A percentile compares a stretch with the other conserved stretches of the same genome.
These are phyloP conservation scores for Phanerochaete sordida DNA, from an alignment of 768 basidiomycete genomes.

Conservation along the genomic window DNA sequence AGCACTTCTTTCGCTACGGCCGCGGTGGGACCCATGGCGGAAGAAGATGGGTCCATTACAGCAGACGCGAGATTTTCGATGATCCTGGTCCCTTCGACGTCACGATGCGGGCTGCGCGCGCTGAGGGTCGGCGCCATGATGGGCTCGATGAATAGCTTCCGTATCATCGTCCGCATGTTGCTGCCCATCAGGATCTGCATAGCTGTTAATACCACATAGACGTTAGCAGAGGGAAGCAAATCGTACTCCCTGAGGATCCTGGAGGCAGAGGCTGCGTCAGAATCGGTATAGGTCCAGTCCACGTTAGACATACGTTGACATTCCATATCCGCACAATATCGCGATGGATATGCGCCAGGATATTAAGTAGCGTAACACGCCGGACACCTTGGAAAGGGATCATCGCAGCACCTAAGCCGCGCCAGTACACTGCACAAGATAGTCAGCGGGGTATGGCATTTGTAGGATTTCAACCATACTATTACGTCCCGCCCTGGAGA, in stretches of 20 bases:
- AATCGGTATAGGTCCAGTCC: not conserved
- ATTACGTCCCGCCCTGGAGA: not conserved
- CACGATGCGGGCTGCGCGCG: not conserved
- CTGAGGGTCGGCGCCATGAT: not conserved
- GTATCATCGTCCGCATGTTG: not conserved
- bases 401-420: not conserved
- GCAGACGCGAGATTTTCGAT: conserved; percentile 2
- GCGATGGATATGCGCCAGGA: not conserved
- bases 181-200: not conserved
- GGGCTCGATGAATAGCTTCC: not conserved
- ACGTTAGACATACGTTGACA: not conserved
- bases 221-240: too few relatives aligned
- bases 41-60: not conserved
- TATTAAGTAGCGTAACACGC: not conserved
- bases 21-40: not conserved
- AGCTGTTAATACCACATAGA: not conserved
- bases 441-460: not conserved
- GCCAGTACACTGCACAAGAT: not conserved
- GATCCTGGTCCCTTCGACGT: not conserved
- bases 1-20: not conserved
- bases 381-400: not conserved
- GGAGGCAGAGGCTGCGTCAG: not conserved
- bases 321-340: not conserved
- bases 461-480: not conserved
- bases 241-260: not conserved